Evolutionary conservation across 768 basidiomycete genomes (phyloP), one percentile per base, ranked within the genome.

Genomic region (Russula sp.): DNA sequence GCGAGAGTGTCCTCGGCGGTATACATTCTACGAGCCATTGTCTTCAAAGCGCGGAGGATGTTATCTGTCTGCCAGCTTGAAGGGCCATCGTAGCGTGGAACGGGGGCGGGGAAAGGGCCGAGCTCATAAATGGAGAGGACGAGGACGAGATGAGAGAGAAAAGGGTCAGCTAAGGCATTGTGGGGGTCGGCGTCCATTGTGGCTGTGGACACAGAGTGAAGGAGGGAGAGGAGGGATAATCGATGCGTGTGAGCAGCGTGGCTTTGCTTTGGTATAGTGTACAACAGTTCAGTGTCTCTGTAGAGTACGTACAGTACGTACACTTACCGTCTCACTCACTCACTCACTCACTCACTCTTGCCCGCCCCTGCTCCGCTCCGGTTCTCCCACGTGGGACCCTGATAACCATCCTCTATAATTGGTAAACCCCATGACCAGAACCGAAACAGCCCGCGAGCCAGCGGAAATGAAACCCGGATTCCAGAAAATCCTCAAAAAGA

Each of bases 1-100:
- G 65, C 67, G 14, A 68, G 61, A 5, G 65, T 66, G 27, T 68
- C 67, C 18, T 68, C 67, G 2, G 67, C 67, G n/a, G 67, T 66
- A 47, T 66, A 68, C 64, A 66, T 66, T 22, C 67, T 62, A 32
- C 64, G 67, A 6, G 64, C 61, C 60, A 66, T 66, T 0, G 64
- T 61, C 49, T 59, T 59, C 49, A 68, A 52, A 44, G 67, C 57
- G 20, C 61, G 58, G 34, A 67, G 66, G 22, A 67, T 67, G 35
- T 55, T 50, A 11, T 67, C 56, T 1, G 59, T 61, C 47, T 67
- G 67, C 67, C 67, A 68, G 32, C 58, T 63, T 16, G 65, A 63
- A 13, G 67, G 65, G n/a, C 67, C 67, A 61, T 68, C 62, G 14
- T 67, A 68, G 20, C 62, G 58, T 10, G 67, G 67, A 48, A 67